phyloP scores from a whole-genome alignment of 2,329 filamentous ascomycete genomes.

The Aspergillus melleus region DNA sequence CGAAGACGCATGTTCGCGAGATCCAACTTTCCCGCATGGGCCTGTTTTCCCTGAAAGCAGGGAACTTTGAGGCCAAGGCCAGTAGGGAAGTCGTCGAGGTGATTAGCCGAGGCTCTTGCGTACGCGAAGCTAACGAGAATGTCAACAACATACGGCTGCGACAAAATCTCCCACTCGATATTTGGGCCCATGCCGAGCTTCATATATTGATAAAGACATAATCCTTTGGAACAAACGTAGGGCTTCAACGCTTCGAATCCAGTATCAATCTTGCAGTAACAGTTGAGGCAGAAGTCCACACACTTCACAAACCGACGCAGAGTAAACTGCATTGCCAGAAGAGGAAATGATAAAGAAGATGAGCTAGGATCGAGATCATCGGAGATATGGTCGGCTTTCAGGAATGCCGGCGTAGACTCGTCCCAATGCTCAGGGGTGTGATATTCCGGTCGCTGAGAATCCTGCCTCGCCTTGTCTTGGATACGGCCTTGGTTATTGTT shows the following conservation, averaged over 20 bases:
- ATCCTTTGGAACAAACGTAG: conserved; percentile 71
- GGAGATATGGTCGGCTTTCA: conserved; percentile 53
- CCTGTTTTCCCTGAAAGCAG: neutral
- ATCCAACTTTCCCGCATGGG: conserved; percentile 6
- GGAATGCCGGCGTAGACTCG: conserved; percentile 39
- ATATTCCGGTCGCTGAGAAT: conserved; percentile 18
- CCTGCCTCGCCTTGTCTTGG: conserved; percentile 2
- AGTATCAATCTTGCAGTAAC: conserved; percentile 66
- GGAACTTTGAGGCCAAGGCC: conserved; percentile 59
- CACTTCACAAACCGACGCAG: conserved; percentile 76
- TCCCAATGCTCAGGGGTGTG: conserved; percentile 24
- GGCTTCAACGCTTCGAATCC: conserved; percentile 57
- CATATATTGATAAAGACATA: conserved; percentile 90
- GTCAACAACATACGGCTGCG: conserved; percentile 80
- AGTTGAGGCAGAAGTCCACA: conserved; percentile 84
- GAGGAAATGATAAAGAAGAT: conserved; percentile 53
- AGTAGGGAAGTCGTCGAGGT: conserved; percentile 56
- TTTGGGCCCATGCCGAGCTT: conserved; percentile 79
- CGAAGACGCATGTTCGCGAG: conserved; percentile 41
- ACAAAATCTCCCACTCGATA: conserved; percentile 79
- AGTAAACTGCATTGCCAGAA: conserved; percentile 70
- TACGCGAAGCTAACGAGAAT: conserved; percentile 83
- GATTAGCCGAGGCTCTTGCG: conserved; percentile 46
- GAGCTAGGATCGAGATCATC: conserved; percentile 19
- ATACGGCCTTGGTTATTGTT: conserved; percentile 46